Evolutionary conservation across 495 filamentous ascomycete species (phyloP).

Genomic region (Penicillium soppii): DNA sequence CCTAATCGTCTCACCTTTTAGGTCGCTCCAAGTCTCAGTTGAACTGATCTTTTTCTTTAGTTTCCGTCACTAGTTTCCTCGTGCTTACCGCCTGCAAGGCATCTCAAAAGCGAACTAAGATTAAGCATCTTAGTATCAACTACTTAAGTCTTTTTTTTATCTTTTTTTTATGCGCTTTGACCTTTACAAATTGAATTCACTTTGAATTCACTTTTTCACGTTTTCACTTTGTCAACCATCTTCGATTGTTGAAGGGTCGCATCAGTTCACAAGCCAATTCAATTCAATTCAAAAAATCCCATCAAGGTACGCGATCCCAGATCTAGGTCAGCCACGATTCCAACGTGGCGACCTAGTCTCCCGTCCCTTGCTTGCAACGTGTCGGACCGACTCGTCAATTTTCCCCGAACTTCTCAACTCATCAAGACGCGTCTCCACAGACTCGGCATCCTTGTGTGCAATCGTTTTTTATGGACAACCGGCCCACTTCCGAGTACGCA

Average conservation of each 20-base stretch:
- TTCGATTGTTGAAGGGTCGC: too few relatives aligned
- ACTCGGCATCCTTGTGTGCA: conserved; percentile 12
- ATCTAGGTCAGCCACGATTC: conserved; percentile 18
- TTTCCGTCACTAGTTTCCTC: conserved; percentile 31
- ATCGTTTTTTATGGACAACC: conserved; percentile 70
- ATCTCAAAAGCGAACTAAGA: conserved; percentile 49
- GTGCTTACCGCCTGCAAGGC: conserved; percentile 50
- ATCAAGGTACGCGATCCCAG: conserved; percentile 4
- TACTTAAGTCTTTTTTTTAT: conserved; percentile 19
- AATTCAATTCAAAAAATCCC: neutral
- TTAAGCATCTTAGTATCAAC: conserved; percentile 50
- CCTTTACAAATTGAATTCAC: neutral
- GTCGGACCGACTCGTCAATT: conserved; percentile 28
- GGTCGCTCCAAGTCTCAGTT: conserved; percentile 13
- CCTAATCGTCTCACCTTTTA: conserved; percentile 30
- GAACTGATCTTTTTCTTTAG: conserved; percentile 25
- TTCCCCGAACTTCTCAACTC: conserved; percentile 21
- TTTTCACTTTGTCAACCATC: neutral
- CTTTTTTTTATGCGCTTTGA: conserved; percentile 7
- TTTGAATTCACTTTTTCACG: neutral
- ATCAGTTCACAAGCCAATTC: too few relatives aligned
- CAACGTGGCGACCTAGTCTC: conserved; percentile 26
- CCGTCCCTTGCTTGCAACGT: conserved; percentile 36
- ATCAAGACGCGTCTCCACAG: conserved; percentile 18
- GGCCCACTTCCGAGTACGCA: conserved; percentile 88